phyloP scores from a whole-genome alignment of 805 yeast species.

The Kazachstania taianensis region DNA sequence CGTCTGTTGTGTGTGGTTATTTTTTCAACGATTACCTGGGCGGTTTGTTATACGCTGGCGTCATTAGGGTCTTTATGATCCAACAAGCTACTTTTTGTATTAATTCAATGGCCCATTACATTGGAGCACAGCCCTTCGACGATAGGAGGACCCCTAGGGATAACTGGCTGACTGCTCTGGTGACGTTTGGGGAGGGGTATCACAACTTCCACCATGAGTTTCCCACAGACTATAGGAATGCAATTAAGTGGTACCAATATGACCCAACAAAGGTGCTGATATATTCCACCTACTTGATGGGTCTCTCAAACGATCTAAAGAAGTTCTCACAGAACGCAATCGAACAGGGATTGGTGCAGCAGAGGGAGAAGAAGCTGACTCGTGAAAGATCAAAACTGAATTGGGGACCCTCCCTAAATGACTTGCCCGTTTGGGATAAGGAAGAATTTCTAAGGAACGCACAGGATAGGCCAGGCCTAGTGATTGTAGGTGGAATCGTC shows the following conservation, averaged over 20 bases:
- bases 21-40: constrained; percentile 55
- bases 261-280: constrained; percentile 71
- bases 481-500: constrained; percentile 68
- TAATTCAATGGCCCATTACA: constrained; percentile 79
- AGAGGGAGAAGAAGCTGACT: constrained; percentile 71
- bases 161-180: constrained; percentile 68
- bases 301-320: constrained; percentile 63
- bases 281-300: constrained; percentile 49
- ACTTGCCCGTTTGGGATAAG: constrained; percentile 68
- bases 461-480: constrained; percentile 45
- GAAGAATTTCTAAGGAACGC: constrained; percentile 45
- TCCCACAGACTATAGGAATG: constrained; percentile 83
- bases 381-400: constrained; percentile 48
- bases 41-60: constrained; percentile 69
- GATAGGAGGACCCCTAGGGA: constrained; percentile 83
- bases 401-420: constrained; percentile 65
- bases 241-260: constrained; percentile 78
- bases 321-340: constrained; percentile 72
- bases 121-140: constrained; percentile 78
- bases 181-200: constrained; percentile 83
- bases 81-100: constrained; percentile 86
- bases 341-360: constrained; percentile 74
- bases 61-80: constrained; percentile 55
- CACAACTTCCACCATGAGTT: constrained; percentile 88
- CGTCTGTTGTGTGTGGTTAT: constrained; percentile 46